Evolutionary conservation across 192 early-diverging fungal species (phyloP).

Genomic region (Coemansia sp.): DNA sequence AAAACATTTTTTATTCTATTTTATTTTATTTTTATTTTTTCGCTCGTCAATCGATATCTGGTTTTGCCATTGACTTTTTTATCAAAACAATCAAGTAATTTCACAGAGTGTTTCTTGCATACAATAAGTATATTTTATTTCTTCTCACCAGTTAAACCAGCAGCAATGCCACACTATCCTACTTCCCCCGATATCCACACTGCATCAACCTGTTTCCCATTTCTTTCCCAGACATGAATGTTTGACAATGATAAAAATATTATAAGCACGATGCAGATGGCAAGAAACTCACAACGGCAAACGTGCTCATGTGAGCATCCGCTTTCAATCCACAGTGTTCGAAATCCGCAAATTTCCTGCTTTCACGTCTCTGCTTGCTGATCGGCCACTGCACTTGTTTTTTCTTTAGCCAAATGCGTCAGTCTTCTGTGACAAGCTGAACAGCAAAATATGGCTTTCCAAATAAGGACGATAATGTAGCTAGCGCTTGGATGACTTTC

Average conservation of each 20-base stretch:
- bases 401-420: no score
- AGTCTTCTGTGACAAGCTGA: not conserved
- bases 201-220: not conserved
- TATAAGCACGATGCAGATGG: not conserved
- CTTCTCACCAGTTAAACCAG: not conserved
- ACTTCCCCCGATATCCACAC: not conserved
- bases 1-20: not conserved
- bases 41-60: not conserved
- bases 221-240: not conserved
- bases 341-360: not conserved
- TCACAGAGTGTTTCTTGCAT: not conserved
- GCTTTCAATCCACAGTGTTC: not conserved
- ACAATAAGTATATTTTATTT: not conserved
- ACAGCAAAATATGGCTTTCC: not conserved
- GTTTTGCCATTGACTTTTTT: slow-evolving; percentile 1
- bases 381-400: no score
- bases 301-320: not conserved
- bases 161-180: not conserved
- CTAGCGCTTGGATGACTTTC: not conserved
- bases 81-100: not conserved
- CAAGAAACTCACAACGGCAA: not conserved
- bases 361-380: not conserved
- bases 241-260: not conserved
- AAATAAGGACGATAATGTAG: not conserved
- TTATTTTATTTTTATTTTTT: not conserved